phyloP scores from a whole-genome alignment of 1,284 basidiomycete genomes.

The Ganoderma sp. region DNA sequence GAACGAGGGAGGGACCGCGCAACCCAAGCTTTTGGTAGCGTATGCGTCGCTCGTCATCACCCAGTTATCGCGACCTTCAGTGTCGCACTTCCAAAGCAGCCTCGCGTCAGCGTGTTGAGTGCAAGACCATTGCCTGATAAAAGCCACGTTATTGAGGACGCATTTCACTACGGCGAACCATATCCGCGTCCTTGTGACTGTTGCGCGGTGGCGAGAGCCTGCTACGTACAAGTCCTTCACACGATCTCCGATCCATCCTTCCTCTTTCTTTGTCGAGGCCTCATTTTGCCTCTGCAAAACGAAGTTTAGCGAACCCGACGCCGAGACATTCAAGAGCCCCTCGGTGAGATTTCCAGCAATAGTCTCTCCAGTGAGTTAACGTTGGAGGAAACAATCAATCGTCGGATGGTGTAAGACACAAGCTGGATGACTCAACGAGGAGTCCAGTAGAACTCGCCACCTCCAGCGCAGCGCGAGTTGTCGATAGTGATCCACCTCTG shows the following conservation, averaged over 20 bases:
- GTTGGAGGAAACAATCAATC: not conserved
- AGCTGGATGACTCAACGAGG: not conserved
- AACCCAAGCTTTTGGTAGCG: conserved; percentile 27
- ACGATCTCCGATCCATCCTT: conserved; percentile 6
- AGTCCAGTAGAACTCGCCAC: not conserved
- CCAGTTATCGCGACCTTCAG: conserved; percentile 18
- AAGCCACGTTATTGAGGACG: conserved; percentile 3
- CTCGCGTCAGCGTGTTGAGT: not conserved
- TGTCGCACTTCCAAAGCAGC: conserved; percentile 14
- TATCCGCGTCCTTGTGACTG: conserved; percentile 16
- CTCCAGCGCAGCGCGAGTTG: not conserved
- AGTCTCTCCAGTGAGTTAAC: not conserved
- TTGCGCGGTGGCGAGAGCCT: conserved; percentile 5
- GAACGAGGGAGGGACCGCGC: conserved; percentile 8
- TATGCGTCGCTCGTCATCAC: conserved; percentile 15
- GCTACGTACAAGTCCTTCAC: conserved; percentile 8
- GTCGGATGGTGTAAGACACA: not conserved
- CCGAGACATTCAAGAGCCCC: not conserved
- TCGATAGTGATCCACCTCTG: not conserved
- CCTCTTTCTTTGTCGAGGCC: not conserved
- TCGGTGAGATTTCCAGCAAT: too few species aligned
- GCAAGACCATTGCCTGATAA: not conserved
- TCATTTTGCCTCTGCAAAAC: conserved; percentile 5
- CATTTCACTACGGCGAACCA: conserved; percentile 4
- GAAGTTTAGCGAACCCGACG: not conserved